Conservation (phyloP, 2,329 filamentous ascomycete species). For the Fusarium longipes region DNA sequence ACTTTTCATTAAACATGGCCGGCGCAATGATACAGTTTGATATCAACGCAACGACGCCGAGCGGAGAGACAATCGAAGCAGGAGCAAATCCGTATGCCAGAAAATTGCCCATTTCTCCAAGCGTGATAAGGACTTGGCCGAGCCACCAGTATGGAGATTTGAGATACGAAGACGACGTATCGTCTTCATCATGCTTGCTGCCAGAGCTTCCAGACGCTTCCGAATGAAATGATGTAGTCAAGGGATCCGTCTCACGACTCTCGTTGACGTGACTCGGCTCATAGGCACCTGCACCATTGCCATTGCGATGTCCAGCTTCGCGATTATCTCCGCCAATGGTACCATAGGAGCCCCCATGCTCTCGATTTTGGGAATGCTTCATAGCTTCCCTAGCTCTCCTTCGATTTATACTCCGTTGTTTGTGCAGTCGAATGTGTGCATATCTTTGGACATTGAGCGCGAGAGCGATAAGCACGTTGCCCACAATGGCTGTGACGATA, state of each 20-base stretch:
- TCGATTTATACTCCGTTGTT: conserved; percentile 71
- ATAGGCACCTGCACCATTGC: conserved; percentile 16
- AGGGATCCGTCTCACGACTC: conserved; percentile 61
- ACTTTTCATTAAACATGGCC: conserved; percentile 90
- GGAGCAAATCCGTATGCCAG: conserved; percentile 97
- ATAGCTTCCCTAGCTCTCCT: conserved; percentile 65
- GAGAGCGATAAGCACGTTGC: conserved; percentile 93
- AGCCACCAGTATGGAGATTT: conserved; percentile 96
- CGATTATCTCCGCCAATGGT: conserved; percentile 44
- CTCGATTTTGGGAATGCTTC: conserved; percentile 56
- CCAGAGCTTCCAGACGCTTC: conserved; percentile 42
- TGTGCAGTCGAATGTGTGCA: conserved; percentile 86
- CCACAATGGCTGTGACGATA: conserved; percentile 90
- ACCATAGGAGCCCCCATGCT: conserved; percentile 51
- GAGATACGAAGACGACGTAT: conserved; percentile 77
- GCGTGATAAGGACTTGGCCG: conserved; percentile 89
- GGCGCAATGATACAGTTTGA: conserved; percentile 98
- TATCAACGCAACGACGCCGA: conserved; percentile 95
- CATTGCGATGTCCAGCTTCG: conserved; percentile 41
- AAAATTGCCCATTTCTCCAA: conserved; percentile 96
- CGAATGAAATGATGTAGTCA: conserved; percentile 64
- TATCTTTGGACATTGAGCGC: conserved; percentile 97
- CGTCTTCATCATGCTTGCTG: conserved; percentile 46
- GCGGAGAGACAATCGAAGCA: conserved; percentile 94
- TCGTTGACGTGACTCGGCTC: conserved; percentile 52